A percentile compares a stretch with the other conserved stretches of the same genome.
Conservation (phyloP, 306 rosid species). For the Fragaria nilgerrensis region DNA sequence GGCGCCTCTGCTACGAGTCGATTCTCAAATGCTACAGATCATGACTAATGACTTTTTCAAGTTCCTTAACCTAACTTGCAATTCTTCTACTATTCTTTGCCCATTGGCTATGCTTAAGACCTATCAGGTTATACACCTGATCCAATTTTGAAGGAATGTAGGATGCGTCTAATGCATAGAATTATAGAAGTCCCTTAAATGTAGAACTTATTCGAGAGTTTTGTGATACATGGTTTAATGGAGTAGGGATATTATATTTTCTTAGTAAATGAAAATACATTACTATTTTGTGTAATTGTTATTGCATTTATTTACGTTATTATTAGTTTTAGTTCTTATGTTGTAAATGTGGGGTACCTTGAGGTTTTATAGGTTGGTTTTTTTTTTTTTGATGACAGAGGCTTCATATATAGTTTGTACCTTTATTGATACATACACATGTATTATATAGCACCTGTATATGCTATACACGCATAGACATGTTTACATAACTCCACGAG, state of each 20-base stretch:
- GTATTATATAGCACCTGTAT: not conserved
- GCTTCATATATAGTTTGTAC: not conserved
- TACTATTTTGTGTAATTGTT: not conserved
- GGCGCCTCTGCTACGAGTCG: conserved; percentile 69
- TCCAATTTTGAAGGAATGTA: conserved; percentile 10
- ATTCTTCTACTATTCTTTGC: not conserved
- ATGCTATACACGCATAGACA: not conserved
- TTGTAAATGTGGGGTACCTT: not conserved
- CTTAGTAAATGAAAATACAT: conserved; percentile 23
- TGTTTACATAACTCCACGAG: too few species aligned
- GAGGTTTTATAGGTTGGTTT: too few species aligned
- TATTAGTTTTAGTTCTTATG: not conserved
- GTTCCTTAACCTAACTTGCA: not conserved
- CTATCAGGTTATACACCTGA: not conserved
- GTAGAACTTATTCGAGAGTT: conserved; percentile 43
- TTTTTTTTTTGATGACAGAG: too few species aligned
- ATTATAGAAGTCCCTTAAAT: conserved; percentile 8
- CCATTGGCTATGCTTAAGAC: not conserved
- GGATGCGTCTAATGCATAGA: not conserved
- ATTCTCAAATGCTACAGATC: conserved; percentile 49
- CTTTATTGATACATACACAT: not conserved
- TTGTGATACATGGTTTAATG: conserved; percentile 17
- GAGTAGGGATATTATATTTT: conserved; percentile 9
- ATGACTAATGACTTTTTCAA: conserved; percentile 6
- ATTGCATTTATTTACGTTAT: not conserved